These are phyloP conservation scores for Nannochloropsis salina DNA, from an alignment of 108 stramenopile genomes.

Conservation along the genomic window DNA sequence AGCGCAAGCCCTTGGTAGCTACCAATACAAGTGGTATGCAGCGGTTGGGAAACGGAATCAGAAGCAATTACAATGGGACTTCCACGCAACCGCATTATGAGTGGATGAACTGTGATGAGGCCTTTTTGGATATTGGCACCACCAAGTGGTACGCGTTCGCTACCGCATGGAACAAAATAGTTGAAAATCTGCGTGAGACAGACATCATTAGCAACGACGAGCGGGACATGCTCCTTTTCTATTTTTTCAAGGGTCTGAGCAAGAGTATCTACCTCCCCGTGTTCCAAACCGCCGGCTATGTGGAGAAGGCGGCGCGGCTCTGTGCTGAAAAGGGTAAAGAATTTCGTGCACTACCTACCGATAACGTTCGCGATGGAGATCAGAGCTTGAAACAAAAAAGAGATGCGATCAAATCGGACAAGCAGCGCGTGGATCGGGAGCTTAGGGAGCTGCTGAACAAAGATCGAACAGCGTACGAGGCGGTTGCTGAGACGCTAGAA, in stretches of 20 bases:
- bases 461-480: background rate
- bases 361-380: background rate
- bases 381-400: background rate
- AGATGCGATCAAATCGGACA: background rate
- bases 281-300: slow-evolving; percentile 89
- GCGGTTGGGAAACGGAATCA: background rate
- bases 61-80: background rate
- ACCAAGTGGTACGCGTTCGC: slow-evolving; percentile 96
- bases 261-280: slow-evolving; percentile 93
- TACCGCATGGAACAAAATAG: slow-evolving; percentile 93
- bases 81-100: background rate
- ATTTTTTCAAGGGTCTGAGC: slow-evolving; percentile 81
- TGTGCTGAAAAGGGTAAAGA: background rate
- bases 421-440: background rate
- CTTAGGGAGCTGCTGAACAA: background rate
- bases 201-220: slow-evolving; percentile 87
- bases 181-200: slow-evolving; percentile 61
- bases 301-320: slow-evolving; percentile 69
- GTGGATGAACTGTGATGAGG: slow-evolving; percentile 18
- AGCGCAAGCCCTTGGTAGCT: slow-evolving; percentile 62
- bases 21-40: background rate
- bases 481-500: background rate
- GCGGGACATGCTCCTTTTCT: slow-evolving; percentile 84
- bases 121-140: slow-evolving; percentile 81
- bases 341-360: background rate